Percentiles rank a stretch among this genome's conserved stretches.
Conservation (phyloP, 371 early-diverging fungal genomes). For the Mucor circinelloides region DNA sequence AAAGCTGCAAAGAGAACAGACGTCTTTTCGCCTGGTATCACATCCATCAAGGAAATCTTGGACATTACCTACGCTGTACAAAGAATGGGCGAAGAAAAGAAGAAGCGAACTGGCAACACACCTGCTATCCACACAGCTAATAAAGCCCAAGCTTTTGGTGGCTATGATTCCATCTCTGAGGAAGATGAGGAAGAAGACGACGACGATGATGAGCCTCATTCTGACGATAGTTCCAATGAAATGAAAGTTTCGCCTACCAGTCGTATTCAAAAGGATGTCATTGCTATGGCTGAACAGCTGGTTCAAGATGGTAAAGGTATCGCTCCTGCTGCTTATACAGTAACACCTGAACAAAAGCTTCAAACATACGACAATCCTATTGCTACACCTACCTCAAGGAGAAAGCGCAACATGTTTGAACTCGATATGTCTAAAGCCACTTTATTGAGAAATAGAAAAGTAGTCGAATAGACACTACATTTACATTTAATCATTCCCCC, state of each 20-base stretch:
- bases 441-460: slow-evolving; percentile 45
- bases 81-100: slow-evolving; percentile 58
- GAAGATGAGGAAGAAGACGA: slow-evolving; percentile 31
- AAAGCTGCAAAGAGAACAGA: slow-evolving; percentile 23
- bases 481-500: background rate
- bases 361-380: slow-evolving; percentile 14
- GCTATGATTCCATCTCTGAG: slow-evolving; percentile 26
- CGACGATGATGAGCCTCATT: slow-evolving; percentile 9
- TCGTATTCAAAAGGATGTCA: slow-evolving; percentile 24
- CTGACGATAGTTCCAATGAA: slow-evolving; percentile 6
- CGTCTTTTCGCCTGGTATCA: slow-evolving; percentile 48
- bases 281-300: slow-evolving; percentile 34
- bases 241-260: background rate
- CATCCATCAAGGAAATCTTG: slow-evolving; percentile 54
- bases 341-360: slow-evolving; percentile 10
- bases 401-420: slow-evolving; percentile 49
- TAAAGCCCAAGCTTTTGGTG: slow-evolving; percentile 7
- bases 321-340: slow-evolving; percentile 25
- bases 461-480: background rate
- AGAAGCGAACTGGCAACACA: slow-evolving; percentile 20
- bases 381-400: slow-evolving; percentile 28
- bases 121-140: background rate
- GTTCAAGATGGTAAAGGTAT: slow-evolving; percentile 31
- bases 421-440: slow-evolving; percentile 55
- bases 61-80: slow-evolving; percentile 60